phyloP scores from a whole-genome alignment of 148 eudicot genomes.

The Mesembryanthemum crystallinum region DNA sequence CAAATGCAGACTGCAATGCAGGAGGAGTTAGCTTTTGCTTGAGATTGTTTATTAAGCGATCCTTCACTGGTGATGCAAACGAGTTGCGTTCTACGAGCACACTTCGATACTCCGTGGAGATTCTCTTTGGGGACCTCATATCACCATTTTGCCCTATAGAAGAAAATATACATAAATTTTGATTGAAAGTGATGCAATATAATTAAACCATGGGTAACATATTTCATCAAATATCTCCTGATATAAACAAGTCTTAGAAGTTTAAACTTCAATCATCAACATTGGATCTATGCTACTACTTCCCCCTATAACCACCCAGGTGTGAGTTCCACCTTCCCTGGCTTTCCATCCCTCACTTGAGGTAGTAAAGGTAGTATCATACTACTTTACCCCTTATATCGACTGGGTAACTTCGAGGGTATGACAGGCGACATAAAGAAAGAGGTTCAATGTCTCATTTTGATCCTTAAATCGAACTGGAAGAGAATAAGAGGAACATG shows the following conservation, averaged over 20 bases:
- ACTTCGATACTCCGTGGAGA: slow-evolving; percentile 79
- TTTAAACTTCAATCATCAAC: background rate
- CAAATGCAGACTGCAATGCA: slow-evolving; percentile 93
- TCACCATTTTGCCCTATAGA: slow-evolving; percentile 75
- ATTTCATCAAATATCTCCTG: background rate
- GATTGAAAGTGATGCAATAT: background rate
- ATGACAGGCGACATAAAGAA: background rate
- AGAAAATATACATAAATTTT: slow-evolving; percentile 1
- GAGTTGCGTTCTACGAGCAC: slow-evolving; percentile 82
- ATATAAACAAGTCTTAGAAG: slow-evolving; percentile 6
- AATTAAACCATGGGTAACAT: background rate
- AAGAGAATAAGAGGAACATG: background rate
- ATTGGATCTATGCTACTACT: background rate
- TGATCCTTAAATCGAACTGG: background rate
- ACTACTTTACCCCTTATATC: background rate
- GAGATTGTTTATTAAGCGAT: slow-evolving; percentile 66
- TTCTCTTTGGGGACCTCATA: slow-evolving; percentile 84
- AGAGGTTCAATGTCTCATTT: background rate
- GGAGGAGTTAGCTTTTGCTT: slow-evolving; percentile 79
- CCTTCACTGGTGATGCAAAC: slow-evolving; percentile 91
- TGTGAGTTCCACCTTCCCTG: slow-evolving; percentile 8
- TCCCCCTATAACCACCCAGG: background rate
- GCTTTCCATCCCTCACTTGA: background rate
- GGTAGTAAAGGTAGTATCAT: background rate
- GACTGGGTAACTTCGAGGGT: background rate